Evolutionary conservation across 148 eudicot genomes (phyloP).

Genomic region (Rhododendron vialii): DNA sequence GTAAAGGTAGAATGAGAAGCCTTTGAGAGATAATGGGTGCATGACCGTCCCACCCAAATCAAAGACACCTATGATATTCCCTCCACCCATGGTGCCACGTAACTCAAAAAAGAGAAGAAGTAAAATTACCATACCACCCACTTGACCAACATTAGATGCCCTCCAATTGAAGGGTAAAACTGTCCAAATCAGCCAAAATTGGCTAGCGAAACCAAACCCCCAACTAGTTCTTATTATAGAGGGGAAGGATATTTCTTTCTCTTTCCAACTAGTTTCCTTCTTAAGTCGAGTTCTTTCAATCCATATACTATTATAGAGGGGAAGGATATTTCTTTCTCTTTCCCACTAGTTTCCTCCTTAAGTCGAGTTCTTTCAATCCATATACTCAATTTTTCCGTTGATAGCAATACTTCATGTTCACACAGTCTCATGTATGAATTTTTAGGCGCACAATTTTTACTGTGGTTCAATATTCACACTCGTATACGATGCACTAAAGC

Average conservation of each 20-base stretch:
- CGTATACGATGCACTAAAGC: neutral
- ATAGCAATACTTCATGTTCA: neutral
- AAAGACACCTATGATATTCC: no score
- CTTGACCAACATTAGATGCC: no score
- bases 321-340: neutral
- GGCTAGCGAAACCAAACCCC: no score
- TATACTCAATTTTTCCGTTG: neutral
- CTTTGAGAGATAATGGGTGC: no score
- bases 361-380: neutral
- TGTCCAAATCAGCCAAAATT: no score
- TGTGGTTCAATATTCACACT: neutral
- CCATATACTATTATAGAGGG: neutral
- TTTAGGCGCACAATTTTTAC: neutral
- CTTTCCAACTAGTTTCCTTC: neutral
- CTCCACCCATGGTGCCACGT: no score
- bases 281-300: neutral
- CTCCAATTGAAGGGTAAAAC: no score
- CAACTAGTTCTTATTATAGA: no score
- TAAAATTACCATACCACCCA: no score
- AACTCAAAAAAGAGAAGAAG: no score
- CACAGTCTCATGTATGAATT: neutral
- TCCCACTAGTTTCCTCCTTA: conserved; percentile 2
- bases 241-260: neutral
- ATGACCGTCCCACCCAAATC: no score
- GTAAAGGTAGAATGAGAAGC: no score